Evolutionary conservation across 2,329 filamentous ascomycete species (phyloP), one percentile per base, ranked within the genome.

Genomic region (Pestalotiopsis sp.): DNA sequence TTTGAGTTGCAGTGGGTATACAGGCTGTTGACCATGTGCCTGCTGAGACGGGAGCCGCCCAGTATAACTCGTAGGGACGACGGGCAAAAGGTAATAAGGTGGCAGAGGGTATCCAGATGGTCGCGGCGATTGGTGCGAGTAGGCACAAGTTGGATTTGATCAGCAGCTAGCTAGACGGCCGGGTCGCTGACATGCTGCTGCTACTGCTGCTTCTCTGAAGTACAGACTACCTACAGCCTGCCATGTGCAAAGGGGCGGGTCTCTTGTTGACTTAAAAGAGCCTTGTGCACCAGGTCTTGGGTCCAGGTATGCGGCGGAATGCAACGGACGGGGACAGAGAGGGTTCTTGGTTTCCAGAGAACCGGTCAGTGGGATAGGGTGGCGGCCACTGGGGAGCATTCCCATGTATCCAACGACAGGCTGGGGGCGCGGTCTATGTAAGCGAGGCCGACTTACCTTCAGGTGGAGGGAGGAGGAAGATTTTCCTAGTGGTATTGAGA

Each of bases 311-410:
- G 41, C 39, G 36, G 45, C 63, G 49, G 41, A 49, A 56, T 57
- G 25, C 25, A 66, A 66, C 49, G 63, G 27, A 45, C 17, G 17
- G 17, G 17, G 20, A 52, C 45, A 27, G 17, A 45, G n/a, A n/a
- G 62, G 25, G n/a, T 52, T 25, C n/a, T 38, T 17, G 45, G 62
- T 49, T 52, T 66, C 63, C 63, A 66, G 49, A 25, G 57, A 49
- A 66, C 63, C 63, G 63, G 63, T 66, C 63, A 20, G 52, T 57
- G 63, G 63, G 27, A 66, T 58, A 17, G 36, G 36, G 38, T 17
- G 62, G 20, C 38, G 23, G 62, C 41, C 38, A 52, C 20, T 52
- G 38, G 38, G 23, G 45, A 52, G 20, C 45, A 52, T 52, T 52
- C 45, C 45, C 45, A 52, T 52, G 45, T 52, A 52, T 52, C 31